Evolutionary conservation across 768 basidiomycete species (phyloP).

Genomic region (Naganishia onofrii): DNA sequence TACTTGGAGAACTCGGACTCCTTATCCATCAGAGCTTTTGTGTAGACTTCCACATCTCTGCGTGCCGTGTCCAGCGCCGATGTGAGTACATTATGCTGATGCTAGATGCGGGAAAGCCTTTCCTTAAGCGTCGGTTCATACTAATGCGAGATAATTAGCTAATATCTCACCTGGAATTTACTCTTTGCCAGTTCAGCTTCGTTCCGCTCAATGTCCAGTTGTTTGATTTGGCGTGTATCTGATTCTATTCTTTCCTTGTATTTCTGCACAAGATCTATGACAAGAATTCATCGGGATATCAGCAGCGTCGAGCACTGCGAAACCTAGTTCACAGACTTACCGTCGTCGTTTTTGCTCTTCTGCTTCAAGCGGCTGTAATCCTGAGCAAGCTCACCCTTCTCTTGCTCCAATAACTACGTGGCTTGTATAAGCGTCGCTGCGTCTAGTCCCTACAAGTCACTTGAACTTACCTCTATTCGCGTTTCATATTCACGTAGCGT

Average conservation of each 20-base stretch:
- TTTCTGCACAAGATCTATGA: conserved; percentile 20
- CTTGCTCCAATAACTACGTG: conserved; percentile 19
- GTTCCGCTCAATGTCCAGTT: conserved; percentile 29
- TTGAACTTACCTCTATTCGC: conserved; percentile 20
- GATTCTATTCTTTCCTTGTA: conserved; percentile 24
- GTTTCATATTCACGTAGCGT: conserved; percentile 27
- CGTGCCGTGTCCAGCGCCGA: conserved; percentile 27
- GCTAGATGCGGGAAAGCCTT: background rate
- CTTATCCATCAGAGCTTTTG: conserved; percentile 30
- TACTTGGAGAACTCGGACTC: conserved; percentile 32
- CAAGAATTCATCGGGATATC: background rate
- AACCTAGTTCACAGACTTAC: conserved; percentile 1
- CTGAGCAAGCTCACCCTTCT: conserved; percentile 25
- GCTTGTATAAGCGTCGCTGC: background rate
- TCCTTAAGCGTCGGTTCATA: background rate
- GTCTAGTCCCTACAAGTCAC: background rate
- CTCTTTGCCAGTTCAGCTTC: conserved; percentile 30
- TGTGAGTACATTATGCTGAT: conserved; percentile 28
- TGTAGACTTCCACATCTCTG: conserved; percentile 28
- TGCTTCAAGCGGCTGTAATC: conserved; percentile 22
- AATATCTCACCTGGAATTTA: conserved; percentile 28
- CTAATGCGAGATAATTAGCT: background rate
- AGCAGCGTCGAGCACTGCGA: background rate
- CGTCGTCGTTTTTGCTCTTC: conserved; percentile 31
- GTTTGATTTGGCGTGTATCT: conserved; percentile 29